Percentiles rank a stretch among this genome's conserved stretches.
Evolutionary conservation across 805 yeast species (phyloP).

Genomic region (Danielia oregonensis): DNA sequence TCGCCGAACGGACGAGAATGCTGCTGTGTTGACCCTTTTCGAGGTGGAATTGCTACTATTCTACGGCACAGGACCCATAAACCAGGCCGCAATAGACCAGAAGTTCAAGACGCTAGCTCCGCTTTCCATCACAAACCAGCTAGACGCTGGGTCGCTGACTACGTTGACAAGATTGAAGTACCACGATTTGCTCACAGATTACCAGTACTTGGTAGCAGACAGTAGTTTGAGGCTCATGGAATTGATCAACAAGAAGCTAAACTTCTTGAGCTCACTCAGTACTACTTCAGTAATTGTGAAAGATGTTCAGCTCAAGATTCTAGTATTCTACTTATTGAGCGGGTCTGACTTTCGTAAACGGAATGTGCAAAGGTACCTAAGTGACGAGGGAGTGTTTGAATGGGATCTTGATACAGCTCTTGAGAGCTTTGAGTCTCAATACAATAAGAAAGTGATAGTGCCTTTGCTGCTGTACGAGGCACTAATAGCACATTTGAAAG

Average conservation of each 20-base stretch:
- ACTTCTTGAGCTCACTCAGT: slow-evolving; percentile 1
- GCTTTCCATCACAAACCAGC: slow-evolving; percentile 9
- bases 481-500: not conserved
- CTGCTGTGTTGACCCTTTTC: slow-evolving; percentile 3
- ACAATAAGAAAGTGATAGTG: slow-evolving; percentile 11
- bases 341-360: slow-evolving; percentile 32
- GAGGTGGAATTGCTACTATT: slow-evolving; percentile 10
- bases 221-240: slow-evolving; percentile 20
- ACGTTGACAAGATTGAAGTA: slow-evolving; percentile 23
- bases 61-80: slow-evolving; percentile 2
- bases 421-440: slow-evolving; percentile 6
- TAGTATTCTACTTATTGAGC: slow-evolving; percentile 28
- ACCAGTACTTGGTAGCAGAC: slow-evolving; percentile 19
- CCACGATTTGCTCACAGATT: slow-evolving; percentile 32
- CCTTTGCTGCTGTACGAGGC: slow-evolving; percentile 13
- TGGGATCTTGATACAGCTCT: slow-evolving; percentile 2
- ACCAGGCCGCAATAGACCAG: slow-evolving; percentile 2
- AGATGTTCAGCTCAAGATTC: slow-evolving; percentile 23
- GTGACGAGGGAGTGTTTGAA: slow-evolving; percentile 5
- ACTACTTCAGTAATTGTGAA: slow-evolving; percentile 1
- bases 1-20: not conserved
- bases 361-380: slow-evolving; percentile 20
- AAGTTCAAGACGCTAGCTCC: slow-evolving; percentile 8
- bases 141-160: slow-evolving; percentile 3
- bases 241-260: slow-evolving; percentile 31